These are phyloP conservation scores for Thozetella sp. DNA, from an alignment of 495 filamentous ascomycete species.

Conservation along the genomic window DNA sequence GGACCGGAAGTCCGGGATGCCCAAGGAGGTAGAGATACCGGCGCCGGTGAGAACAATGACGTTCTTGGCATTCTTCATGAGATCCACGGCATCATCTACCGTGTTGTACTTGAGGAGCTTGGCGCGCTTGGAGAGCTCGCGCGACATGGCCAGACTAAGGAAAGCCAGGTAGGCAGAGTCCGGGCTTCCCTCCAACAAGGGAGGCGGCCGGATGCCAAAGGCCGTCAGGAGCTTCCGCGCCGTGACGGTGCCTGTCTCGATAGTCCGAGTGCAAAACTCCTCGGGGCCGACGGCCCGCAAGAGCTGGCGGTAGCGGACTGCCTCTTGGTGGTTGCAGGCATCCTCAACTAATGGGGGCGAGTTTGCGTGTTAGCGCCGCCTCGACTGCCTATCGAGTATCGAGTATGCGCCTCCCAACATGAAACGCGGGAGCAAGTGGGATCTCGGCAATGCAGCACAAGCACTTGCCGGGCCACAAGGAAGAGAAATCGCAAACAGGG, in stretches of 20 bases:
- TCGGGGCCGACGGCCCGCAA: conserved; percentile 75
- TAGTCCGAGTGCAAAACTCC: conserved; percentile 72
- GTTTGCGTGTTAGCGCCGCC: conserved; percentile 1
- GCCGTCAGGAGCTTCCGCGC: conserved; percentile 87
- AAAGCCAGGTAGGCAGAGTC: conserved; percentile 77
- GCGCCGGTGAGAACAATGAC: conserved; percentile 95
- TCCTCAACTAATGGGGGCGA: conserved; percentile 29
- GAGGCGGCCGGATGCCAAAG: conserved; percentile 81
- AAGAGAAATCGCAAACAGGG: too few relatives aligned
- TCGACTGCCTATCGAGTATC: conserved; percentile 13
- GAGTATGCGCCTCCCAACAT: too few relatives aligned
- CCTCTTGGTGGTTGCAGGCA: conserved; percentile 76
- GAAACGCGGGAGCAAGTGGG: too few relatives aligned
- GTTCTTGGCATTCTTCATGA: conserved; percentile 75
- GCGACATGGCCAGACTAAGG: conserved; percentile 73
- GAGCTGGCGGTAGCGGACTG: conserved; percentile 64
- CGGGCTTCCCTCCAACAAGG: conserved; percentile 71
- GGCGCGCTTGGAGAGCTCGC: conserved; percentile 80
- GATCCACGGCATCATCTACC: conserved; percentile 80
- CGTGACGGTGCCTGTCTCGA: conserved; percentile 67
- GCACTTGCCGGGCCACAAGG: too few relatives aligned
- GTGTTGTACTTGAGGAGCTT: conserved; percentile 84
- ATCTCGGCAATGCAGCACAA: too few relatives aligned
- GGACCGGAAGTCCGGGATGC: conserved; percentile 87
- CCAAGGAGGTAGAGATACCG: conserved; percentile 88